A percentile compares a stretch with the other conserved stretches of the same genome.
These are phyloP conservation scores for Lasiodiplodia gonubiensis DNA, from an alignment of 2,329 filamentous ascomycete genomes.

Conservation along the genomic window DNA sequence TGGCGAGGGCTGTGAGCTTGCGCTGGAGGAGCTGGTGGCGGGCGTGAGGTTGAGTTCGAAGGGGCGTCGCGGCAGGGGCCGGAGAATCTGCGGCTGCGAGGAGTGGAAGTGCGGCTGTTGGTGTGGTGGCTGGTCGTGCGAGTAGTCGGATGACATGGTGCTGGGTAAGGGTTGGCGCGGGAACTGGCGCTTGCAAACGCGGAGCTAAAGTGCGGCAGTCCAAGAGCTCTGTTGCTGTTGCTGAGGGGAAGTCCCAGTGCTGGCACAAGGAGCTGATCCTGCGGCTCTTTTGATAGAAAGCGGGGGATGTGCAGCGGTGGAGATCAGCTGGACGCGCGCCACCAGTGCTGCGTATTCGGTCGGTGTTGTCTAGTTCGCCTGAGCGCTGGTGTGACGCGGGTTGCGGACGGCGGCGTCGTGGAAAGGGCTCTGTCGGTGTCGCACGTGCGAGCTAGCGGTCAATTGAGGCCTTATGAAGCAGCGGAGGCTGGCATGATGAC, in stretches of 20 bases:
- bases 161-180: background rate
- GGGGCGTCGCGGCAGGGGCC: slow-evolving; percentile 46
- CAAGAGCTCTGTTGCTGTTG: background rate
- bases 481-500: background rate
- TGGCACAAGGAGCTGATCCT: background rate
- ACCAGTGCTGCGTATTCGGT: slow-evolving; percentile 4
- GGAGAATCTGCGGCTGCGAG: slow-evolving; percentile 41
- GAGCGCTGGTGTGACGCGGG: slow-evolving; percentile 12
- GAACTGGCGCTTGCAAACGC: background rate
- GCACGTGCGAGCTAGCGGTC: slow-evolving; percentile 23
- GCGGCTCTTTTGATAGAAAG: slow-evolving; percentile 11
- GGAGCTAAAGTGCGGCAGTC: background rate
- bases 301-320: slow-evolving; percentile 19
- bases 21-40: slow-evolving; percentile 28
- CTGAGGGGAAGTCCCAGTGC: background rate
- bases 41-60: slow-evolving; percentile 34
- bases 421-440: background rate
- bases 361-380: slow-evolving; percentile 11
- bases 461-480: slow-evolving; percentile 23
- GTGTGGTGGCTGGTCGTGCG: background rate
- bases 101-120: slow-evolving; percentile 6
- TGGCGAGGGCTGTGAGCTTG: slow-evolving; percentile 35
- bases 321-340: slow-evolving; percentile 15
- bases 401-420: slow-evolving; percentile 14
- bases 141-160: slow-evolving; percentile 21